A percentile compares a stretch with the other conserved stretches of the same genome.
phyloP scores from a whole-genome alignment of 2,329 filamentous ascomycete species.

The Aureobasidium sp. region DNA sequence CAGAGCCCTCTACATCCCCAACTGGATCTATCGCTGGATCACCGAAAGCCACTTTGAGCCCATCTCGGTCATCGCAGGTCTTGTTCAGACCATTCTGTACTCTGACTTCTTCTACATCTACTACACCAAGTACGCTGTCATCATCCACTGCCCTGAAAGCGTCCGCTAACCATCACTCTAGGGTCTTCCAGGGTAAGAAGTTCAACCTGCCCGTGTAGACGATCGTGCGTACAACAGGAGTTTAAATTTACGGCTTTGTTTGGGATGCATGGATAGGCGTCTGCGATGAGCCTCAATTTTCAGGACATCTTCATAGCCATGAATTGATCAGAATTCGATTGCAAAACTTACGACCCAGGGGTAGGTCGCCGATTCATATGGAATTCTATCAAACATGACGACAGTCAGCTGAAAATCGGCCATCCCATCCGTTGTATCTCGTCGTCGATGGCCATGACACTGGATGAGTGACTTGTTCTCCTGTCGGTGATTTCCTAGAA shows the following conservation, averaged over 20 bases:
- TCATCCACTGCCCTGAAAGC: constrained; percentile 16
- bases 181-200: constrained; percentile 48
- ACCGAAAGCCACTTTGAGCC: constrained; percentile 75
- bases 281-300: neutral
- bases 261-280: neutral
- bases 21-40: constrained; percentile 92
- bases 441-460: no score
- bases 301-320: constrained; percentile 3
- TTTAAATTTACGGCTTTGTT: neutral
- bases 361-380: neutral
- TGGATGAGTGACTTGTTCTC: no score
- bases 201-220: constrained; percentile 47
- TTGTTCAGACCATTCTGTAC: constrained; percentile 91
- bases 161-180: constrained; percentile 20
- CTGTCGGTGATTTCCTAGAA: no score
- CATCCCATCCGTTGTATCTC: no score
- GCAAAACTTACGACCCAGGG: neutral
- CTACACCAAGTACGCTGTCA: constrained; percentile 70
- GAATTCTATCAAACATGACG: neutral
- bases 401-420: no score
- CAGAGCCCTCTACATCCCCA: constrained; percentile 92
- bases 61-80: constrained; percentile 80
- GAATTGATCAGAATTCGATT: neutral
- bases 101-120: constrained; percentile 99
- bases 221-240: neutral